A percentile compares a stretch with the other conserved stretches of the same genome.
These are phyloP conservation scores for Pyrrhoderma lamaoense DNA, from an alignment of 1,284 basidiomycete genomes.

Conservation along the genomic window DNA sequence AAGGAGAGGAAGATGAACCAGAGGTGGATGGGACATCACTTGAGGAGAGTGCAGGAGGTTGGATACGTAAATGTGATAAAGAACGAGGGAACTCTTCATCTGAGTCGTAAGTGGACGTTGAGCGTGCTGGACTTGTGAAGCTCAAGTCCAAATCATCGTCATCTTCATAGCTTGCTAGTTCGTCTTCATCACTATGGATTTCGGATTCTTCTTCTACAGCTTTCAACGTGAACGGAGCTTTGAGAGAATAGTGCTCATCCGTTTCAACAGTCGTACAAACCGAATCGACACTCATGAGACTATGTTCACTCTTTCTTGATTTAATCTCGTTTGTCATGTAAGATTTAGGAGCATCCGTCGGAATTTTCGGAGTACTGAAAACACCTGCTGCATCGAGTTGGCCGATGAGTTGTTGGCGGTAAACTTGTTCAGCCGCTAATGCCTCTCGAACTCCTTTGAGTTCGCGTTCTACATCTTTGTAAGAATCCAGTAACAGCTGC, in stretches of 20 bases:
- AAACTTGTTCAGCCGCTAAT: conserved; percentile 7
- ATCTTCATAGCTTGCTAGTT: conserved; percentile 59
- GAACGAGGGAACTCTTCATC: conserved; percentile 38
- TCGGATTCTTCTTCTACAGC: conserved; percentile 53
- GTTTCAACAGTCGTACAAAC: conserved; percentile 56
- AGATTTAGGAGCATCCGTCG: not conserved
- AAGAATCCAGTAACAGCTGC: conserved; percentile 26
- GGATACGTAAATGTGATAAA: conserved; percentile 27
- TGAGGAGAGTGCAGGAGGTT: conserved; percentile 5
- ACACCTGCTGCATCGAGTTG: conserved; percentile 15
- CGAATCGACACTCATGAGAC: conserved; percentile 59
- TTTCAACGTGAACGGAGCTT: conserved; percentile 42
- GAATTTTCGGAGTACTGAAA: conserved; percentile 13
- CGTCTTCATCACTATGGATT: conserved; percentile 43
- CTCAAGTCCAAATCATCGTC: conserved; percentile 54
- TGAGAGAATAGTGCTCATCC: conserved; percentile 39
- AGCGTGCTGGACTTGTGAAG: conserved; percentile 39
- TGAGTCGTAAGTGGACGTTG: conserved; percentile 46
- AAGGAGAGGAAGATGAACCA: conserved; percentile 26
- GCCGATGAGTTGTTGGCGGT: conserved; percentile 8
- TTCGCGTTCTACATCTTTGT: conserved; percentile 27
- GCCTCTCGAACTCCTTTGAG: conserved; percentile 12
- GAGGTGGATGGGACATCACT: conserved; percentile 22
- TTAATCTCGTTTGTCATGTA: conserved; percentile 13
- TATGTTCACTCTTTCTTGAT: conserved; percentile 35